Evolutionary conservation across 2,329 filamentous ascomycete genomes (phyloP), one percentile per base, ranked within the genome.

Genomic region (Pseudogymnoascus verrucosus): DNA sequence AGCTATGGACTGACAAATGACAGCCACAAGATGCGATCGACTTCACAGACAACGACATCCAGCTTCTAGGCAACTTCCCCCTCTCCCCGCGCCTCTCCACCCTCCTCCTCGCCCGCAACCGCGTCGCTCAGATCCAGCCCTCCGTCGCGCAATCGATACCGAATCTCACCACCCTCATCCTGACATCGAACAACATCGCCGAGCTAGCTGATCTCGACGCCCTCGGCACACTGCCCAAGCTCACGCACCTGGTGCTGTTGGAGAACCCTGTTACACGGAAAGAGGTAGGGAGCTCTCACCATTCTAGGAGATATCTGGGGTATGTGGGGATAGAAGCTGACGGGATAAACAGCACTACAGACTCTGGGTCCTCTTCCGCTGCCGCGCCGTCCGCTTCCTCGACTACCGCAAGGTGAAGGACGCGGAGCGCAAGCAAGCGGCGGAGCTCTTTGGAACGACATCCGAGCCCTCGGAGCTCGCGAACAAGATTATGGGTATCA

Each of bases 31-130:
- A 98, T 80, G 88, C 91, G 69, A 96, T 99, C 82, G 95, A 99
- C 79, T 88, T 99, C 72, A 98, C 95, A 77, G 95, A 99, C 82
- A 99, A 99, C 77, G 93, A 97, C 77, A 93, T 99, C 73, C 86
- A 90, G 70, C 82, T 89, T 60, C 84, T 99, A 67, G 89, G 88
- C 68, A 97, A 97, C 79, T 96, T 99, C 75, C 95, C 95, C 3
- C 86, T 96, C 61, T 93, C 90, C 63, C 93, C 91, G 54, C 89
- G 95, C 69, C 82, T 98, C 71, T 89, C 86, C 70, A 96, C 91
- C 19, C 84, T 99, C 44, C 86, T 99, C 59, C 85, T 96, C 63
- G 92, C 92, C 62, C 88, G 92, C 68, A 99, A 99, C 78, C 89
- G 95, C 70, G 83, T 99, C 73, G 81, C 87, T 64, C 85, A 83